These are phyloP conservation scores for Puccinellia tenuiflora DNA, from an alignment of 176 grass and related monocot genomes.

Conservation along the genomic window DNA sequence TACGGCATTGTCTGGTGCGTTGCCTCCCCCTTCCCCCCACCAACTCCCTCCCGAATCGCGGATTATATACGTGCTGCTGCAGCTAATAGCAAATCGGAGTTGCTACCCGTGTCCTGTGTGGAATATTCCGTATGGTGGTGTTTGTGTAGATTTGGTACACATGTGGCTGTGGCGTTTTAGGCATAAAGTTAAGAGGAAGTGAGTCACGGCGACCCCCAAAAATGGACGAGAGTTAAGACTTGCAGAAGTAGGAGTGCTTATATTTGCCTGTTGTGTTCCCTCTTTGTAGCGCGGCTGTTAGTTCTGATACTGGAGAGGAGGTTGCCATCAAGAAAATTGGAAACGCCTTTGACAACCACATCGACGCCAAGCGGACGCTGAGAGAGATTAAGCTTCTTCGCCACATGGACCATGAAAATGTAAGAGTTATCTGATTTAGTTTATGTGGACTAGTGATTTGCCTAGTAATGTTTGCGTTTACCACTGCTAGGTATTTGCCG, in stretches of 20 bases:
- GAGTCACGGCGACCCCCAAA: neutral
- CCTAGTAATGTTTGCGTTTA: neutral
- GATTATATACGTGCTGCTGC: neutral
- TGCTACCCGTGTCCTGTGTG: neutral
- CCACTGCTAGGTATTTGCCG: too few relatives aligned
- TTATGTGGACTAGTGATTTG: neutral
- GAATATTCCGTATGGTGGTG: neutral
- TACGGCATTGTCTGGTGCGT: constrained; percentile 99
- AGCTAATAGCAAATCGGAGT: neutral
- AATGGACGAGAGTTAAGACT: neutral
- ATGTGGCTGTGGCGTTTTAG: neutral
- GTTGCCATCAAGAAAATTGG: constrained; percentile 90
- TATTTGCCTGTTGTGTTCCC: neutral
- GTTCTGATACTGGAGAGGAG: constrained; percentile 56
- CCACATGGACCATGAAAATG: constrained; percentile 98
- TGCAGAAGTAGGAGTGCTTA: neutral
- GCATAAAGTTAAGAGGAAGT: constrained; percentile 2
- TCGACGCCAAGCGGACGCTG: constrained; percentile 81
- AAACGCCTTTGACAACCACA: constrained; percentile 79
- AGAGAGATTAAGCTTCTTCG: constrained; percentile 92
- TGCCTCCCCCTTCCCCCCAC: neutral
- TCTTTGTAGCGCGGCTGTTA: constrained; percentile 61
- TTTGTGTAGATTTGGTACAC: neutral
- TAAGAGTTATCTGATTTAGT: constrained; percentile 24
- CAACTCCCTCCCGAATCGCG: neutral